Base-by-base conservation (phyloP, 768 basidiomycete genomes). In the Podaxis pistillaris region DNA sequence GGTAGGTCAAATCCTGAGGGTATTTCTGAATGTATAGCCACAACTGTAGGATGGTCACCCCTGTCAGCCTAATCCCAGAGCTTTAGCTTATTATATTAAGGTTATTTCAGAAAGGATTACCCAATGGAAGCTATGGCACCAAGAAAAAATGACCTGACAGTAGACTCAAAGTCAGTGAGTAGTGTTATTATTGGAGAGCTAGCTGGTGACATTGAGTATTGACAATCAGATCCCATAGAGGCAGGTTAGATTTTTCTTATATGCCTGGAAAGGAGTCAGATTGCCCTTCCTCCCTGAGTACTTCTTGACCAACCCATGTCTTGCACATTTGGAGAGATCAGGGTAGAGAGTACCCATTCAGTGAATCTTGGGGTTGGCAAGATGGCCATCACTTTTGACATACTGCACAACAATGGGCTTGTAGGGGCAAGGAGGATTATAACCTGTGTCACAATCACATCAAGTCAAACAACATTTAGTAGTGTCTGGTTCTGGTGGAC, bases 251-350 rank as follows among this genome's bases (percentile, higher is more conserved):
- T 19, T 19, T 19, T 19, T 19, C 19, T 19, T 19, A 19, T 19
- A 19, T 19, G 19, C 38, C 36, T 26, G 1, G 15, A 33, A 8
- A 13, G 57, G 11, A 56, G 54, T 6, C 19, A 37, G 51, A 67
- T 74, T 11, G 50, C 89, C 88, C 79, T 89, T 89, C 90, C 67
- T 90, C 83, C 53, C 84, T 78, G 4, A 92, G 74, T 7, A 91
- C n/a, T 91, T 79, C 9, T 85, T 84, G 26, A 91, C 80, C 33
- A 71, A 70, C 81, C 79, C 12, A 86, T 87, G 67, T 91, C 81
- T 79, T 12, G 86, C 88, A 67, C 91, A 93, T 68, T 92, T 87
- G 0, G 91, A 86, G 1, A 93, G 79, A 69, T 93, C 88, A 62
- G 93, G 79, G 66, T 83, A 79, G 5, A 92, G 79, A 5, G 79